These are phyloP conservation scores for Meyerozyma sp. DNA, from an alignment of 1,139 yeast genomes.

Conservation along the genomic window DNA sequence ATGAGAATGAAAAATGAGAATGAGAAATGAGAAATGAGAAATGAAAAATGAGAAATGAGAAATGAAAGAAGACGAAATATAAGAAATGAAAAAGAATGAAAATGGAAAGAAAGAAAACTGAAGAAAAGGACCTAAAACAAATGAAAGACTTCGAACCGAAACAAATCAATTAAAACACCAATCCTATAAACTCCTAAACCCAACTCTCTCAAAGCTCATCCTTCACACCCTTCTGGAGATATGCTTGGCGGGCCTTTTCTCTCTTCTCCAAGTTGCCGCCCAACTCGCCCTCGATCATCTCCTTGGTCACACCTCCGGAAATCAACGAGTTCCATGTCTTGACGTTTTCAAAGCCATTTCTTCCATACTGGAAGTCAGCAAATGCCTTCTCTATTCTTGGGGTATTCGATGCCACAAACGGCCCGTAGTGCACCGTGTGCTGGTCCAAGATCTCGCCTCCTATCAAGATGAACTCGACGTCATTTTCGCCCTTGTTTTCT, in stretches of 20 bases:
- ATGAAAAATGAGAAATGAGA: no score
- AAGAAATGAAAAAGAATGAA: no score
- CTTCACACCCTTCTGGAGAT: conserved; percentile 9
- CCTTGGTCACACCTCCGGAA: conserved; percentile 51
- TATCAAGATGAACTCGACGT: conserved; percentile 57
- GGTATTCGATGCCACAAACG: conserved; percentile 69
- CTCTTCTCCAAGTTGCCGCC: conserved; percentile 31
- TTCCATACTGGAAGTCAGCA: conserved; percentile 59
- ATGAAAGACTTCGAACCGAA: background rate
- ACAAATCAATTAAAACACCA: background rate
- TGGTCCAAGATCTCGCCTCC: conserved; percentile 80
- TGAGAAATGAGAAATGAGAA: no score
- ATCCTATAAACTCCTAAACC: background rate
- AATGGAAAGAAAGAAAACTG: no score
- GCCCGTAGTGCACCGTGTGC: conserved; percentile 82
- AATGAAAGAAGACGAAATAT: no score
- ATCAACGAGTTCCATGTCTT: conserved; percentile 66
- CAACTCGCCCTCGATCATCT: conserved; percentile 38
- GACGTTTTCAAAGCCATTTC: conserved; percentile 72
- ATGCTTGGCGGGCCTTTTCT: conserved; percentile 23
- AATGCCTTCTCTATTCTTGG: conserved; percentile 52
- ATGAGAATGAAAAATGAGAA: background rate
- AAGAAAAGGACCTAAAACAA: no score
- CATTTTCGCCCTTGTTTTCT: conserved; percentile 17
- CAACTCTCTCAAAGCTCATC: conserved; percentile 14